These are phyloP conservation scores for Aspergillus thermomutatus DNA, from an alignment of 2,329 filamentous ascomycete species.

Conservation along the genomic window DNA sequence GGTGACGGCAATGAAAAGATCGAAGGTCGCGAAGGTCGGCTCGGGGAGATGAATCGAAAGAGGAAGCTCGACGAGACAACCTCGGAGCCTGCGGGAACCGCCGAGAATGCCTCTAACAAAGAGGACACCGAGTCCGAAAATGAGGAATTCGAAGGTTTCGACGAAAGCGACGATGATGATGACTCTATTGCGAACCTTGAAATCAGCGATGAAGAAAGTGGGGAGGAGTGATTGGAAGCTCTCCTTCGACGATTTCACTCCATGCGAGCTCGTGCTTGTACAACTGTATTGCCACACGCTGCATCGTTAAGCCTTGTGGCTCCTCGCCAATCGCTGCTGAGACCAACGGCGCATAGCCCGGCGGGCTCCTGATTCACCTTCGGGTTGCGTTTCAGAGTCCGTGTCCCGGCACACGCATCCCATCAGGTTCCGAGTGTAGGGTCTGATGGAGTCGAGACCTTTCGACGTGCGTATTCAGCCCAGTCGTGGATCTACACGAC, in stretches of 20 bases:
- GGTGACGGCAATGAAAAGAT: slow-evolving; percentile 51
- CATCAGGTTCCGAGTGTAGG: neutral
- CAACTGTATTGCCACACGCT: neutral
- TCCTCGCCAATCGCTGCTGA: neutral
- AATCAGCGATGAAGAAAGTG: slow-evolving; percentile 41
- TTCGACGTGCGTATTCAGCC: slow-evolving; percentile 2
- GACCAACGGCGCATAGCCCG: neutral
- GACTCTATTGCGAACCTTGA: slow-evolving; percentile 43
- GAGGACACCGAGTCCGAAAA: slow-evolving; percentile 32
- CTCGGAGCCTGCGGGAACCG: slow-evolving; percentile 31
- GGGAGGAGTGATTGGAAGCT: slow-evolving; percentile 37
- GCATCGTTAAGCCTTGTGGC: neutral
- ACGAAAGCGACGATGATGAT: slow-evolving; percentile 41
- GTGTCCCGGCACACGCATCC: neutral
- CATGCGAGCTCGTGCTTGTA: neutral
- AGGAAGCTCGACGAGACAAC: slow-evolving; percentile 65
- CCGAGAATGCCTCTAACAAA: slow-evolving; percentile 27
- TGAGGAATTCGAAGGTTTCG: slow-evolving; percentile 34
- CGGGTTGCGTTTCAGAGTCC: neutral
- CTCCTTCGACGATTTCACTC: neutral
- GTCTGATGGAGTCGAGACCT: slow-evolving; percentile 2
- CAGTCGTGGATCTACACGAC: slow-evolving; percentile 11
- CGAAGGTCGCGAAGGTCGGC: slow-evolving; percentile 70
- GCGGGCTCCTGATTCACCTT: neutral
- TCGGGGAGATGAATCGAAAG: slow-evolving; percentile 78